These are phyloP conservation scores for Ettlia oleoabundans DNA, from an alignment of 139 green algal genomes.

Conservation along the genomic window DNA sequence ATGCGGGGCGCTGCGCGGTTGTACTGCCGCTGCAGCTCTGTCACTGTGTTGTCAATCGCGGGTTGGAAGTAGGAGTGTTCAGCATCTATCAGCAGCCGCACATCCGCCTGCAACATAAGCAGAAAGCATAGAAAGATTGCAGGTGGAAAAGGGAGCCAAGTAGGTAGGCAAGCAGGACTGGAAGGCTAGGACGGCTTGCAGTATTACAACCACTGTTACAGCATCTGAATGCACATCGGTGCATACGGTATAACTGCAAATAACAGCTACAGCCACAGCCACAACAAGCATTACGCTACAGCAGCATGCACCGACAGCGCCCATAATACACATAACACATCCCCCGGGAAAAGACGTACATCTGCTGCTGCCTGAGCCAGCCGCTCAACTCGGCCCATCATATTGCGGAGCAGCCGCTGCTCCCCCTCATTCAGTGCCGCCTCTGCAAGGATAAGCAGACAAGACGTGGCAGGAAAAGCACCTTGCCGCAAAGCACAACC, in stretches of 20 bases:
- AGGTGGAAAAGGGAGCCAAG: no score
- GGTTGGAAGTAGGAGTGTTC: slow-evolving; percentile 93
- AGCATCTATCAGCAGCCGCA: slow-evolving; percentile 87
- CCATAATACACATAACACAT: neutral
- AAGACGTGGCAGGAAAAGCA: neutral
- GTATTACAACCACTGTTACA: no score
- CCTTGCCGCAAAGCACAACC: no score
- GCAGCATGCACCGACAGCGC: no score
- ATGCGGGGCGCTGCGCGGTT: slow-evolving; percentile 57
- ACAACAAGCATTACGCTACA: no score
- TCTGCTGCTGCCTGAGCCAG: slow-evolving; percentile 48
- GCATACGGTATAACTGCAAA: no score
- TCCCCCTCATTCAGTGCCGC: slow-evolving; percentile 66
- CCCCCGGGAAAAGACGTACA: no score
- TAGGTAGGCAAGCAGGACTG: no score
- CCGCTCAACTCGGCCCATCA: slow-evolving; percentile 69
- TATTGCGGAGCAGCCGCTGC: slow-evolving; percentile 68
- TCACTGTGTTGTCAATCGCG: slow-evolving; percentile 83
- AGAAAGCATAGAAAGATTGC: neutral
- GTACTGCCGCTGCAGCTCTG: slow-evolving; percentile 73
- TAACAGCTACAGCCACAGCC: no score
- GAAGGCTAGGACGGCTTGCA: no score
- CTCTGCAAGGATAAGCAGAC: neutral
- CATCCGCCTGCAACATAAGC: slow-evolving; percentile 56
- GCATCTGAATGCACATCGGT: no score